Percentiles rank a stretch among this genome's conserved stretches.
phyloP scores from a whole-genome alignment of 768 basidiomycete genomes.

The Mycena vitilis region DNA sequence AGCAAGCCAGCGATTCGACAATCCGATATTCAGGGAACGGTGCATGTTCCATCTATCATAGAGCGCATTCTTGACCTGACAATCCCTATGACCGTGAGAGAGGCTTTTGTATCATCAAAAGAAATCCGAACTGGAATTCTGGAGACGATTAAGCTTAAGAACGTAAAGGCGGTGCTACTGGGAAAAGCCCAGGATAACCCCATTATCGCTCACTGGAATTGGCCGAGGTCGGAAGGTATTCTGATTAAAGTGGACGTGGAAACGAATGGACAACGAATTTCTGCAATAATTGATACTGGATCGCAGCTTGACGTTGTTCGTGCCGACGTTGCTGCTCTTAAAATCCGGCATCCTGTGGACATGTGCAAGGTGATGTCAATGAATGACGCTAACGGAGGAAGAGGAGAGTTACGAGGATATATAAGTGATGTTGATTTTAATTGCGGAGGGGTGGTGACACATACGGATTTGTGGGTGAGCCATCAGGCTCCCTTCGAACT shows the following conservation, averaged over 20 bases:
- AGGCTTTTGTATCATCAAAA: too few relatives aligned
- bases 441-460: slow-evolving; percentile 37
- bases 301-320: slow-evolving; percentile 17
- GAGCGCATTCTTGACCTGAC: too few relatives aligned
- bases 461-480: slow-evolving; percentile 39
- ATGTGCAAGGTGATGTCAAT: slow-evolving; percentile 24
- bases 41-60: too few relatives aligned
- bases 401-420: slow-evolving; percentile 36
- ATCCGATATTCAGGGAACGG: too few relatives aligned
- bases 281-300: slow-evolving; percentile 33
- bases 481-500: slow-evolving; percentile 28
- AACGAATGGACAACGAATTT: slow-evolving; percentile 23
- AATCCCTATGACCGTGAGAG: too few relatives aligned
- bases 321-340: slow-evolving; percentile 14
- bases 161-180: background rate
- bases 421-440: slow-evolving; percentile 35
- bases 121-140: too few relatives aligned
- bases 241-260: slow-evolving; percentile 36
- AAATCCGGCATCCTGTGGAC: slow-evolving; percentile 32
- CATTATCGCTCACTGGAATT: background rate
- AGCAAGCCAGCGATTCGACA: too few relatives aligned
- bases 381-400: slow-evolving; percentile 45
- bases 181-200: background rate
- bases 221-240: background rate
- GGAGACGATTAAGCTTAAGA: too few relatives aligned